Percentiles rank a stretch among this genome's conserved stretches.
Conservation (phyloP, 164 flowering plant species). For the Euptelea pleiosperma region DNA sequence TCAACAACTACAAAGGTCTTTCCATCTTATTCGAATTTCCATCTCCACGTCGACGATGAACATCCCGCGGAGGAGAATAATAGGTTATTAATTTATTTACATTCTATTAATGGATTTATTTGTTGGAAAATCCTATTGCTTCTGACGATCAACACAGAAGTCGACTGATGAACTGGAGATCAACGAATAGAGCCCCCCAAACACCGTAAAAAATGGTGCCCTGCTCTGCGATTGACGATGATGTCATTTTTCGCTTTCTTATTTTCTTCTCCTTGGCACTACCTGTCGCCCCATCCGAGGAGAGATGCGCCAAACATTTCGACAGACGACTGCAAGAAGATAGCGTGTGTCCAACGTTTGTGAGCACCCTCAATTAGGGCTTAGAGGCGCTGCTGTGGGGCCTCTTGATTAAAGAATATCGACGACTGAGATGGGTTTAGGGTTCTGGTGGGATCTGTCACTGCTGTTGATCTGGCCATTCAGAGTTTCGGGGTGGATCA, state of each 20-base stretch:
- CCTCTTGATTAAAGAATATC: slow-evolving; percentile 52
- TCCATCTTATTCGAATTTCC: too few species aligned
- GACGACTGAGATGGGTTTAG: slow-evolving; percentile 2
- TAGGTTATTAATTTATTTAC: too few species aligned
- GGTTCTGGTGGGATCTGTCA: slow-evolving; percentile 4
- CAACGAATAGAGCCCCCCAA: slow-evolving; percentile 72
- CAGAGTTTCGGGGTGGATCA: too few species aligned
- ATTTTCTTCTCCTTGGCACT: slow-evolving; percentile 74
- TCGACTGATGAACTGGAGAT: too few species aligned
- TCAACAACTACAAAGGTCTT: too few species aligned
- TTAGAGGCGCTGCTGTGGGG: slow-evolving; percentile 77
- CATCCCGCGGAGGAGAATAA: too few species aligned
- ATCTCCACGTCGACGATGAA: too few species aligned
- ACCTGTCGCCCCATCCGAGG: slow-evolving; percentile 90
- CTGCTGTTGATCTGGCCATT: too few species aligned
- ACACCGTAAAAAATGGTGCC: slow-evolving; percentile 70
- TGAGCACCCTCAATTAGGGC: slow-evolving; percentile 64
- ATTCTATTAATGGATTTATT: too few species aligned
- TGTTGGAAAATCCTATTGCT: too few species aligned
- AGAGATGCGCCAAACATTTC: slow-evolving; percentile 43
- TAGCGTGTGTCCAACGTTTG: slow-evolving; percentile 88
- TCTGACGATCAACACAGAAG: too few species aligned
- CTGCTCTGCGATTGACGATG: slow-evolving; percentile 51
- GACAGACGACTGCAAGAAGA: slow-evolving; percentile 79
- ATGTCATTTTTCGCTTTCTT: slow-evolving; percentile 23